Percentiles rank a stretch among this genome's conserved stretches.
Evolutionary conservation across 23 red algal species (phyloP).

Genomic region (Gracilaria gracilis): DNA sequence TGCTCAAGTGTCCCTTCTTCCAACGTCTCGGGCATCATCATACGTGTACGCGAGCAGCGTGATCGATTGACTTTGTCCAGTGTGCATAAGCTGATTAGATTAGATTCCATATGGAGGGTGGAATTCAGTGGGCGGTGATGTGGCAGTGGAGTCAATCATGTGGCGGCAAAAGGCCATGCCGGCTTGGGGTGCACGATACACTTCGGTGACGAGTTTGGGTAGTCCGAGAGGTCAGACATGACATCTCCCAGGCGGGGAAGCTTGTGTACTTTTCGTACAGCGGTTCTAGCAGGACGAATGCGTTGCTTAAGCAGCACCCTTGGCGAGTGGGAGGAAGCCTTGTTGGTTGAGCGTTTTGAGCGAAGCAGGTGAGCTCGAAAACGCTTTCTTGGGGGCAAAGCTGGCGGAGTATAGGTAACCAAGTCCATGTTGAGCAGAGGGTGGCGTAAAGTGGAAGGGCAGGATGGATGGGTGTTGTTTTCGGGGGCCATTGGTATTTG

Average conservation of each 20-base stretch:
- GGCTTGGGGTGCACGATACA: background rate
- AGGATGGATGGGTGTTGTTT: background rate
- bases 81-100: no score
- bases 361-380: constrained; percentile 10
- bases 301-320: constrained; percentile 1
- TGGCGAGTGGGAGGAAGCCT: background rate
- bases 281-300: background rate
- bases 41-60: no score
- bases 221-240: background rate
- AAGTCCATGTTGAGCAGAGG: background rate
- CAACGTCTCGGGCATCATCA: no score
- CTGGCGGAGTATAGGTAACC: background rate
- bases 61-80: no score
- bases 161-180: no score
- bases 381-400: background rate
- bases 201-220: background rate
- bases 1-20: no score
- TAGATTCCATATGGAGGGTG: no score
- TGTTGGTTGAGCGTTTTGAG: background rate
- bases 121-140: no score
- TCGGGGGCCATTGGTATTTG: background rate
- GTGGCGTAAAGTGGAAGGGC: background rate
- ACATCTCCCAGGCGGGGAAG: background rate
- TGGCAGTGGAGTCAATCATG: no score
- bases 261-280: background rate